phyloP scores from a whole-genome alignment of 2,329 filamentous ascomycete species.

The Elsinoe australis region DNA sequence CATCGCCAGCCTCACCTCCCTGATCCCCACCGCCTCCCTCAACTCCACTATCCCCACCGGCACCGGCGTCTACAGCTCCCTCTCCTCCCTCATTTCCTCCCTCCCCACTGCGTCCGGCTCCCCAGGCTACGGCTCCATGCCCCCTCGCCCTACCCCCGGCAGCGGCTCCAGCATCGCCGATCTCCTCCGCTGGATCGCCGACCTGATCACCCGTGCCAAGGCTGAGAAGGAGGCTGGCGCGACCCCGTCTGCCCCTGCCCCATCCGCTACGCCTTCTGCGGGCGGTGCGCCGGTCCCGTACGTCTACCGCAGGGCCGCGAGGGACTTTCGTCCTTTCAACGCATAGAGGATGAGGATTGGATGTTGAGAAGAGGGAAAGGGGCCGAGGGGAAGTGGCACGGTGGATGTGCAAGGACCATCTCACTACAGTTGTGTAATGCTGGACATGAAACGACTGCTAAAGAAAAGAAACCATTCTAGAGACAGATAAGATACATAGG shows the following conservation, averaged over 20 bases:
- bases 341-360: not conserved
- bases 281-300: too few species aligned
- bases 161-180: constrained; percentile 14
- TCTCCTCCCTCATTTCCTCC: constrained; percentile 16
- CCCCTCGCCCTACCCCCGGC: constrained; percentile 13
- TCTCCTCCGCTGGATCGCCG: constrained; percentile 16
- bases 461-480: not conserved
- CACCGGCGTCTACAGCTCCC: constrained; percentile 10
- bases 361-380: not conserved
- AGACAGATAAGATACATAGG: not conserved
- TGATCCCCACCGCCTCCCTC: constrained; percentile 18
- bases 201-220: constrained; percentile 11
- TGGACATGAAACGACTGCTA: constrained; percentile 7
- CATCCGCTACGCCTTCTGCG: too few species aligned
- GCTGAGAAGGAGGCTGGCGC: constrained; percentile 1
- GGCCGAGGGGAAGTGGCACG: not conserved
- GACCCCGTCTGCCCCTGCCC: too few species aligned
- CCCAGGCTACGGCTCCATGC: constrained; percentile 10
- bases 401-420: not conserved
- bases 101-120: not conserved
- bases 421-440: constrained; percentile 1
- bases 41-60: constrained; percentile 15
- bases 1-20: constrained; percentile 13
- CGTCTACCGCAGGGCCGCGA: constrained; percentile 3
- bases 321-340: not conserved